phyloP scores from a whole-genome alignment of 208 protist genomes.

The Vickermania ingenoplastis region DNA sequence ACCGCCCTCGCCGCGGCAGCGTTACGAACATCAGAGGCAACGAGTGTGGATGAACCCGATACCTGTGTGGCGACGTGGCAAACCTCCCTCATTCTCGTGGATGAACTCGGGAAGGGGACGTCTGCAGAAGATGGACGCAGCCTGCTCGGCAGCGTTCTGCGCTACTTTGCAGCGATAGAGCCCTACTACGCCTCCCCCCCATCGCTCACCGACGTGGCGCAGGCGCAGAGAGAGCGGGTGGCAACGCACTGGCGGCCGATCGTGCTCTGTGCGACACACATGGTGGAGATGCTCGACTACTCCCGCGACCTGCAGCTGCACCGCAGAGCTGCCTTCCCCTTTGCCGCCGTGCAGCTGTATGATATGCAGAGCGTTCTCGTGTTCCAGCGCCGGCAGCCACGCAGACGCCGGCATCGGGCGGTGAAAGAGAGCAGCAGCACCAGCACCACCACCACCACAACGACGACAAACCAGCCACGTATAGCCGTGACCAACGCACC shows the following conservation, averaged over 20 bases:
- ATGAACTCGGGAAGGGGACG: conserved; percentile 94
- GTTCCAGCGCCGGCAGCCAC: no score
- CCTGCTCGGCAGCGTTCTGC: conserved; percentile 58
- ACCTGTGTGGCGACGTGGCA: not conserved
- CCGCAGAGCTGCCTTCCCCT: conserved; percentile 16
- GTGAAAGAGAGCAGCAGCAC: no score
- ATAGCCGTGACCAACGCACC: no score
- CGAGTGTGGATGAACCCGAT: no score
- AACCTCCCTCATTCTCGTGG: conserved; percentile 63
- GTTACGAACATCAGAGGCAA: no score
- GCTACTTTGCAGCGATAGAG: conserved; percentile 20
- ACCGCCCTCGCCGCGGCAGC: no score
- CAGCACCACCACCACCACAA: no score
- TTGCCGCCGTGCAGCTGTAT: conserved; percentile 29
- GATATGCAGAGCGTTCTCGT: no score
- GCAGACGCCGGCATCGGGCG: no score
- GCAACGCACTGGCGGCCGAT: conserved; percentile 17
- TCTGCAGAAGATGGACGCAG: conserved; percentile 74
- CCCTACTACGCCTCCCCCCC: no score
- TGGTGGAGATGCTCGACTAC: conserved; percentile 37
- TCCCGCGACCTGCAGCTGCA: not conserved
- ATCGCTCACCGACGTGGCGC: no score
- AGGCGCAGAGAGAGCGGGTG: not conserved
- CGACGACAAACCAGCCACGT: no score
- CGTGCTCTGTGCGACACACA: conserved; percentile 64